Evolutionary conservation across 2,329 filamentous ascomycete species (phyloP), one percentile per base, ranked within the genome.

Genomic region (Venturia oleaginea): DNA sequence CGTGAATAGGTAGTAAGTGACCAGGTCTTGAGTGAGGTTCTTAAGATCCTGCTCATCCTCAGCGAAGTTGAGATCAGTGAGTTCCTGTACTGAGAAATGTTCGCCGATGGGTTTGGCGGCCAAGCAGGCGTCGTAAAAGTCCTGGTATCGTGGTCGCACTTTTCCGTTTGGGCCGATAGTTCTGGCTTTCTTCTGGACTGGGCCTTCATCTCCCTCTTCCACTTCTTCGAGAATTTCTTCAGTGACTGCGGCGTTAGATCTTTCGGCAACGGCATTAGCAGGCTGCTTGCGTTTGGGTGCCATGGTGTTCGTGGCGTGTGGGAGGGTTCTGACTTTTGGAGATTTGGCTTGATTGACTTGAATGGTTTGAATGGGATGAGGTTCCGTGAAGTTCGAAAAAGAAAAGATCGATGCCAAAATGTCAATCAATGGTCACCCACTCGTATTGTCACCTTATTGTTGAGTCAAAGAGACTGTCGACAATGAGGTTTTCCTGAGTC

Each of bases 41-140:
- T 65, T 43, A 3, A 64, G 38, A 11, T 65, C 68, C 4, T 60
- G 30, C 7, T 60, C 57, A 22, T 46, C 30, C 17, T 30, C 34
- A 13, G 63, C 46, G 57, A 66, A 37, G 27, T 43, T 55, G 40
- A 51, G 24, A n/a, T 61, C 32, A 22, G 30, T 42, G 34, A 66
- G 65, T 24, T 66, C 64, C 48, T 65, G 46, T 5, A 64, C 32
- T 19, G 42, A 46, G 30, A 65, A 65, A 37, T 37, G 24, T 4
- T 64, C 37, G 48, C 64, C 64, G 15, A 64, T 17, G 19, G 43
- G 34, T 54, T 61, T 60, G 37, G 55, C 59, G 10, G 66, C 59
- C n/a, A 38, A 22, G 61, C 64, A 65, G 22, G 22, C 19, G 13
- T 65, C 62, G 64, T 65, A 65, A 19, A 65, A 37, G 11, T 55